Base-by-base conservation (phyloP, 1,284 basidiomycete species). In the Microbotryum violaceum region DNA sequence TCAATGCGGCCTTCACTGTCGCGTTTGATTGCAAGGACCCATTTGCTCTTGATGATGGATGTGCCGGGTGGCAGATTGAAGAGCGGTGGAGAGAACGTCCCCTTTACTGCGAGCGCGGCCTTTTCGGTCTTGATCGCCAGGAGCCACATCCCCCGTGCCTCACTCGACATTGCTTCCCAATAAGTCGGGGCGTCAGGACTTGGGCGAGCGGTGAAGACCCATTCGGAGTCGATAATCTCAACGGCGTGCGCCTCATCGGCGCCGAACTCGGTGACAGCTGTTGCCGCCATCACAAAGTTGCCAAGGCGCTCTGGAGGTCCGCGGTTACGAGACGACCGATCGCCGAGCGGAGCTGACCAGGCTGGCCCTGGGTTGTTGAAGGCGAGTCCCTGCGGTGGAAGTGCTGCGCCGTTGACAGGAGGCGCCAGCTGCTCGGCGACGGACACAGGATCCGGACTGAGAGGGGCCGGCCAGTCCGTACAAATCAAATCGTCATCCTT, bases 1-100 rank as follows among this genome's bases (percentile, higher is more conserved):
- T 66, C 68, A 14, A 77, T 61, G 0, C 65, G 50, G 23, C 68
- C 61, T 33, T 56, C 57, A 4, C 49, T 54, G 29, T 69, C 54
- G 10, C 51, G n/a, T 62, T 71, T 71, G 29, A 46, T 46, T n/a
- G 53, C 53, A 0, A 61, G 45, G 8, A 66, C 64, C 42, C 50
- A 55, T 20, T 57, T 56, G 18, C 61, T 42, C 50, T 62, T 58
- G 54, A 68, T 42, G 14, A 56, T 53, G 3, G 49, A 21, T 1
- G 12, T 5, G 3, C 52, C 59, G 16, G 46, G 7, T 3, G 59
- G 59, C 5, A 56, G 54, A 20, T 60, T 33, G 31, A 54, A 31
- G 7, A 54, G 29, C 20, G 46, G 49, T 7, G 51, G n/a, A 37
- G 61, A 60, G 48, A 51, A 65, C 10, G 57, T 60, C 10, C 52